Evolutionary conservation across 257 asterid species (phyloP), one percentile per base, ranked within the genome.

Genomic region (Thymus mandschuricus): DNA sequence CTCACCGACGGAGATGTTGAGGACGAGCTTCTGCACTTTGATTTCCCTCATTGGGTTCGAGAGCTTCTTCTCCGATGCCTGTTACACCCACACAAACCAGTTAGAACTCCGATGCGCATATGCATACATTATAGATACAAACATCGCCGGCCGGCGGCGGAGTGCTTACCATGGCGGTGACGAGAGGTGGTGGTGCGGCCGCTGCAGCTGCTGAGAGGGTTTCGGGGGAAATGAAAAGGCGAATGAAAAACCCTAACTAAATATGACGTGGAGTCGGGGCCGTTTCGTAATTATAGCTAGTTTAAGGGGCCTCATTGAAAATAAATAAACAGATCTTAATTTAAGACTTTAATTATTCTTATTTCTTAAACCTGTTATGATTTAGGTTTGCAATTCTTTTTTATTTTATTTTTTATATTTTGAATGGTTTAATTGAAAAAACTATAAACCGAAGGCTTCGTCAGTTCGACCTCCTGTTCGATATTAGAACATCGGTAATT

Each of bases 11-110:
- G 84, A 80, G 60, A 80, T 80, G 64, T 80, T 80, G 61, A 80
- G 81, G 11, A 80, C 84, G 34, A 80, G 77, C 81, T 80, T 80
- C 81, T 80, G 85, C 38, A 80, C 82, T 70, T 80, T 80, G 74
- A 80, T 80, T 52, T 80, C 84, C 15, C 84, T 80, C 84, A 80
- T 80, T n/a, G 82, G 82, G 51, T 80, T 80, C 72, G 82, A 56
- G 27, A 76, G 72, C 41, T 80, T 80, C 80, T 80, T 80, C 77
- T 80, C 85, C 51, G 87, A 83, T 2, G 87, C 92, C 92, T 89
- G 75, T 27, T 68, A 76, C 5, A 46, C 68, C 68, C 69, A 43
- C 5, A 66, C 1, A 55, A 2, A 21, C 11, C 33, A 61, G 62
- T n/a, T 41, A 48, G 46, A 21, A 58, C 21, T 60, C 4, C 45